A percentile compares a stretch with the other conserved stretches of the same genome.
Evolutionary conservation across 352 stramenopile genomes (phyloP).

Genomic region (Globisporangium radiosum): DNA sequence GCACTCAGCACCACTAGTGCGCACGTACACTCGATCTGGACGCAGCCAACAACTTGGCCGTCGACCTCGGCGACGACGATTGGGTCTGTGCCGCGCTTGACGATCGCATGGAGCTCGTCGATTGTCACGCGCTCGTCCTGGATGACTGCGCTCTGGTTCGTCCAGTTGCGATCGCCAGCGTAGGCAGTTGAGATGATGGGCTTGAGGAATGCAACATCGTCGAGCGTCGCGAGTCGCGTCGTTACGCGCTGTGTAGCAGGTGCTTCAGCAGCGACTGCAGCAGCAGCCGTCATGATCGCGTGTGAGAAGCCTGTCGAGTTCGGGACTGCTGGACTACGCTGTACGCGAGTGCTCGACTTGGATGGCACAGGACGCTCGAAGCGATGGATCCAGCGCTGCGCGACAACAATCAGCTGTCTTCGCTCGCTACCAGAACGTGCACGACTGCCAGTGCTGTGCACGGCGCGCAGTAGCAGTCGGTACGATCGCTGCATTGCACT

Average conservation of each 20-base stretch:
- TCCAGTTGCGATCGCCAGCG: conserved; percentile 2
- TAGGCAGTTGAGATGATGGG: conserved; percentile 1
- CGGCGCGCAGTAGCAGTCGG: too few relatives aligned
- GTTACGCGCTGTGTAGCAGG: background rate
- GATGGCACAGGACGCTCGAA: too few relatives aligned
- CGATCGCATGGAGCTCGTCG: conserved; percentile 1
- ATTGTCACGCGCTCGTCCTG: conserved; percentile 5
- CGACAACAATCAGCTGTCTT: too few relatives aligned
- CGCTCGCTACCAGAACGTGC: too few relatives aligned
- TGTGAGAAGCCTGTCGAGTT: too few relatives aligned
- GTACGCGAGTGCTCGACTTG: background rate
- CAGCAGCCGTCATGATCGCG: background rate
- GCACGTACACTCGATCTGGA: conserved; percentile 12
- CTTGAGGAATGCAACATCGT: background rate
- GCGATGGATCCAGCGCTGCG: too few relatives aligned
- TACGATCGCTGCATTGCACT: too few relatives aligned
- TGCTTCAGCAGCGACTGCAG: background rate
- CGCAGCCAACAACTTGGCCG: conserved; percentile 3
- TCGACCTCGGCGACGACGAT: conserved; percentile 9
- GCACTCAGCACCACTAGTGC: too few relatives aligned
- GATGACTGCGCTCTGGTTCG: conserved; percentile 3
- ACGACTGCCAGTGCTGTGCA: too few relatives aligned
- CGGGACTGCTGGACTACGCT: too few relatives aligned
- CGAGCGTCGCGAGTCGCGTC: conserved; percentile 1
- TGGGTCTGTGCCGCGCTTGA: conserved; percentile 2